phyloP scores from a whole-genome alignment of 768 basidiomycete species.

The Mycena vulgaris region DNA sequence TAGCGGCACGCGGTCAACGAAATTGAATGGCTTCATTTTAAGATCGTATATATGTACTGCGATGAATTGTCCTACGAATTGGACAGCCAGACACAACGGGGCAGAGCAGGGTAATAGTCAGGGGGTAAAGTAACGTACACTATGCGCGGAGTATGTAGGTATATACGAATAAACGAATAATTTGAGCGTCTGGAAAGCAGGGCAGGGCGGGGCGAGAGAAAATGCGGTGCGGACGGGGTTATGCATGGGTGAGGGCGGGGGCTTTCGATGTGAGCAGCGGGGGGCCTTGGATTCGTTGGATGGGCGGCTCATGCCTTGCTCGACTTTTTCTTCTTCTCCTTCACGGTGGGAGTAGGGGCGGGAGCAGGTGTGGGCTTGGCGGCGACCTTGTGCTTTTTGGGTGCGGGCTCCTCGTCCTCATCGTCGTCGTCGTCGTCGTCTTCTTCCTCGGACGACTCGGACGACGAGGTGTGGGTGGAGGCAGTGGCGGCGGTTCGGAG shows the following conservation, averaged over 20 bases:
- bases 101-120: neutral
- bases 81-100: no score
- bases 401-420: conserved; percentile 42
- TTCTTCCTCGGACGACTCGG: conserved; percentile 13
- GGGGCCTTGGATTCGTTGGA: no score
- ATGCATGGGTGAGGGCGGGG: no score
- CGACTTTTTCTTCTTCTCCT: conserved; percentile 49
- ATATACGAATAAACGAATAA: conserved; percentile 4
- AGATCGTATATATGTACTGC: no score
- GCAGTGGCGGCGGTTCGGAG: neutral
- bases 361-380: conserved; percentile 28
- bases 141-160: neutral
- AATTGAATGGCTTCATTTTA: no score
- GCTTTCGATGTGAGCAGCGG: no score
- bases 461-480: neutral
- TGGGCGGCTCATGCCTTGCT: conserved; percentile 36
- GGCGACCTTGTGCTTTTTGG: conserved; percentile 48
- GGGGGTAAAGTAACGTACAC: neutral
- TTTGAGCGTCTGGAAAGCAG: neutral
- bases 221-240: no score
- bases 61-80: no score
- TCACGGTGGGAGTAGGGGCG: conserved; percentile 35
- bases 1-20: no score
- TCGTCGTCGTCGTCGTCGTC: conserved; percentile 45
- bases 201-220: no score